Evolutionary conservation across 2,329 filamentous ascomycete species (phyloP), one percentile per base, ranked within the genome.

Genomic region (Apiospora aurea): DNA sequence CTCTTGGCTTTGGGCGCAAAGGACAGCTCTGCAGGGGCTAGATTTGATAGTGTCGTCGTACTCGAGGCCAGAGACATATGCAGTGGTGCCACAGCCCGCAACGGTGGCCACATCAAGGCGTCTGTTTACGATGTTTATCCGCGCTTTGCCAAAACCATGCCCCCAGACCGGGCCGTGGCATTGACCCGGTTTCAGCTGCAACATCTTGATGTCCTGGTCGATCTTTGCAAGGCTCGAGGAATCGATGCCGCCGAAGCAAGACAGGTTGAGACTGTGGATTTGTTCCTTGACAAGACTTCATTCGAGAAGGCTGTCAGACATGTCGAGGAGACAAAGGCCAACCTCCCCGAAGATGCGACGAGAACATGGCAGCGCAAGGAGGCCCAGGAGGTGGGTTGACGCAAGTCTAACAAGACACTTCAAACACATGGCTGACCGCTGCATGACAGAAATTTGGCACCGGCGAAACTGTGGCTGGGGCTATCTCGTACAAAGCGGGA

Each of bases 1-100:
- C 38, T 68, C 16, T 44, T 68, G 66, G 34, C 1, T 4, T 16
- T 41, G n/a, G 64, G n/a, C 26, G 51, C 51, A 16, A 57, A 24
- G 26, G 11, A 24, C 53, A 61, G 2, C 2, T 29, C 53, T 1
- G n/a, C 53, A 34, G 61, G 64, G 16, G 47, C 38, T 1, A 29
- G 26, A 4, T 18, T 47, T 74, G 70, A 29, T 72, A 73, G 34
- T 18, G 78, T 89, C 8, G 81, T 86, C 1, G 83, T 89, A 11
- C 78, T 88, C n/a, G 87, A 89, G 74, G 86, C 87, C 2, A 80
- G 87, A 1, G 78, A 82, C 51, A 75, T 87, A 13, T 87, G 85
- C 74, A 85, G 83, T 13, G 87, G 87, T 16, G 87, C 87, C 5
- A 89, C 87, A 10, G 87, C 85, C 1, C 82, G 87, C 69, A 88